Evolutionary conservation across 1,284 basidiomycete species (phyloP).

Genomic region (Fistulinella cinereoalba): DNA sequence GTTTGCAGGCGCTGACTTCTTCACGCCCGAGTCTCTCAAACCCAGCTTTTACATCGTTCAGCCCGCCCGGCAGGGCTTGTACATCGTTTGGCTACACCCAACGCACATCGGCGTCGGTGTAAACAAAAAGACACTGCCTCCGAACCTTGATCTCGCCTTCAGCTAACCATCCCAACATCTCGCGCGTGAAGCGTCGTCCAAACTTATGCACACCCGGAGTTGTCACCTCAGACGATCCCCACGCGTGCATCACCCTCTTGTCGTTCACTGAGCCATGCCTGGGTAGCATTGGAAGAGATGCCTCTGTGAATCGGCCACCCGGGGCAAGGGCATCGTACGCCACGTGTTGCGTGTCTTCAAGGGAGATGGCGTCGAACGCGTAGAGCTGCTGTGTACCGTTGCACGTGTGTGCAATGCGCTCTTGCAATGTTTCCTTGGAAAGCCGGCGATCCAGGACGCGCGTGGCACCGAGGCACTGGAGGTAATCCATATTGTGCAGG

Average conservation of each 20-base stretch:
- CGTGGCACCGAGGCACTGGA: conserved; percentile 42
- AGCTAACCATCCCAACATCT: conserved; percentile 8
- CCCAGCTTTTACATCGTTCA: background rate
- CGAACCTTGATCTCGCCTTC: conserved; percentile 9
- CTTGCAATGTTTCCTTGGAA: background rate
- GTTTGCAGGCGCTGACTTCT: conserved; percentile 1
- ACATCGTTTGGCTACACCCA: background rate
- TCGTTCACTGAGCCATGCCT: background rate
- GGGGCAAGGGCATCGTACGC: conserved; percentile 10
- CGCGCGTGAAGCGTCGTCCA: conserved; percentile 5
- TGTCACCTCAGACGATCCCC: conserved; percentile 1
- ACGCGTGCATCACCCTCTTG: conserved; percentile 2
- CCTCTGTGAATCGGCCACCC: conserved; percentile 6
- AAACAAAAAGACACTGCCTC: too few species aligned
- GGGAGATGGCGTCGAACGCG: conserved; percentile 9
- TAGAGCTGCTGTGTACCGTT: background rate
- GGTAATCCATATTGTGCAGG: conserved; percentile 28
- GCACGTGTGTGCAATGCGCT: background rate
- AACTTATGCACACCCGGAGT: conserved; percentile 4
- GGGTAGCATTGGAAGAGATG: background rate
- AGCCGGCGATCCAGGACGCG: conserved; percentile 34
- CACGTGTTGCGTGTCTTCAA: conserved; percentile 5
- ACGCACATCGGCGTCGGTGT: background rate
- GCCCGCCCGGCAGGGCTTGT: background rate
- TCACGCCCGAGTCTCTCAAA: background rate